phyloP scores from a whole-genome alignment of 1,284 basidiomycete genomes.

The Cryptococcus sp. region DNA sequence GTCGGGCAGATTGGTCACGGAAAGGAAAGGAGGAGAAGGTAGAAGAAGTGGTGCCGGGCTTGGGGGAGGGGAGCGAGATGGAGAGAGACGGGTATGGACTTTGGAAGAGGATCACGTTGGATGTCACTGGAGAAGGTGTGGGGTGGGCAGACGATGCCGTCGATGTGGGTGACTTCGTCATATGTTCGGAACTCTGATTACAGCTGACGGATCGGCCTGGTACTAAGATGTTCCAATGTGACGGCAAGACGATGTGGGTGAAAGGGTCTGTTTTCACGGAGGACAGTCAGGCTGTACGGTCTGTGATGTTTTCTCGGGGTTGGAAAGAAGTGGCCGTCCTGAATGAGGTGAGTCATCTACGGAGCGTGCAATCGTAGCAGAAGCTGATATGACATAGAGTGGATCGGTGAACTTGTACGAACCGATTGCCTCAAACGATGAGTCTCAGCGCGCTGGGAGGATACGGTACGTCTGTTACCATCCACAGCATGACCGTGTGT shows the following conservation, averaged over 20 bases:
- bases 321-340: constrained; percentile 21
- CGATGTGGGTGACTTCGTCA: constrained; percentile 25
- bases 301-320: constrained; percentile 18
- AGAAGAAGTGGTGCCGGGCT: constrained; percentile 12
- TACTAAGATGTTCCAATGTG: constrained; percentile 28
- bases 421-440: no score
- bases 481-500: neutral
- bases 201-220: neutral
- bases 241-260: constrained; percentile 28
- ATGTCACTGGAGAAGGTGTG: constrained; percentile 29
- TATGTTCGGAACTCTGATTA: neutral
- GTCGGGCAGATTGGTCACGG: constrained; percentile 15
- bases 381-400: neutral
- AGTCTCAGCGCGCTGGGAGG: no score
- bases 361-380: neutral
- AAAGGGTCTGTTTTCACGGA: constrained; percentile 14
- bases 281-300: neutral
- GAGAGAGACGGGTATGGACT: constrained; percentile 37
- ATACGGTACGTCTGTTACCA: no score
- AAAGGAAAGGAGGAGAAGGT: constrained; percentile 8
- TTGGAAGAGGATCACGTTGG: constrained; percentile 30
- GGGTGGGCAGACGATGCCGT: constrained; percentile 28
- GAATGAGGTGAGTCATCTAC: constrained; percentile 11
- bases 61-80: constrained; percentile 39
- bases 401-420: no score